phyloP scores from a whole-genome alignment of 2,329 filamentous ascomycete species.

The Colletotrichum liaoningense region DNA sequence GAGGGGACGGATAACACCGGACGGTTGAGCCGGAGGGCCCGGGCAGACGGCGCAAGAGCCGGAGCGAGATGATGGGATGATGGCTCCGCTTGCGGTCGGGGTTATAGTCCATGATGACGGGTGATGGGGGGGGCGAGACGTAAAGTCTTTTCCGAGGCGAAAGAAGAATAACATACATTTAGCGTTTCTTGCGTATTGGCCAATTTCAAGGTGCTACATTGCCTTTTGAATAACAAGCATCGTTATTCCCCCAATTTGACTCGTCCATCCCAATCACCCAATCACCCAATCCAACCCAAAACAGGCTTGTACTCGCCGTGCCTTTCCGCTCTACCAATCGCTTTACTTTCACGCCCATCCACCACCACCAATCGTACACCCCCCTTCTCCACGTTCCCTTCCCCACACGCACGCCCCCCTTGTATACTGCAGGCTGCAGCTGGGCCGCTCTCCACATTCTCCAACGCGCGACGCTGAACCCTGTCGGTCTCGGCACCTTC shows the following conservation, averaged over 20 bases:
- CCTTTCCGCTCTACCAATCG: neutral
- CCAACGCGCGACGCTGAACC: slow-evolving; percentile 21
- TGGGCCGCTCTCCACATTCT: slow-evolving; percentile 26
- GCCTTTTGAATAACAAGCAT: neutral
- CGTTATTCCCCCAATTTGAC: neutral
- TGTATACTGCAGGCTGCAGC: neutral
- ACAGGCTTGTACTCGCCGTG: neutral
- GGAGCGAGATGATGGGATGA: slow-evolving; percentile 4
- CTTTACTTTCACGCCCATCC: neutral
- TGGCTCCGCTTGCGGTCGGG: neutral
- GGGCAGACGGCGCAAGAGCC: slow-evolving; percentile 17
- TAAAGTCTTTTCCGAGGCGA: neutral
- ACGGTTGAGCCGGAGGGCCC: slow-evolving; percentile 27
- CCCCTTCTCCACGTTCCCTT: neutral
- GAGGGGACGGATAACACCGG: slow-evolving; percentile 2
- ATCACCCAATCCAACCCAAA: neutral
- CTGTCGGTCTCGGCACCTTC: slow-evolving; percentile 22
- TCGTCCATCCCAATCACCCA: neutral
- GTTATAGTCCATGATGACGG: too few species aligned
- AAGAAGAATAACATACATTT: neutral
- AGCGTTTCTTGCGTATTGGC: neutral
- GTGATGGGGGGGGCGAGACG: neutral
- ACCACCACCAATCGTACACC: neutral
- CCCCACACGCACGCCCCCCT: slow-evolving; percentile 22
- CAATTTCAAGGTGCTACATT: neutral